Evolutionary conservation across 495 filamentous ascomycete genomes (phyloP).

Genomic region (Usnea hakonensis): DNA sequence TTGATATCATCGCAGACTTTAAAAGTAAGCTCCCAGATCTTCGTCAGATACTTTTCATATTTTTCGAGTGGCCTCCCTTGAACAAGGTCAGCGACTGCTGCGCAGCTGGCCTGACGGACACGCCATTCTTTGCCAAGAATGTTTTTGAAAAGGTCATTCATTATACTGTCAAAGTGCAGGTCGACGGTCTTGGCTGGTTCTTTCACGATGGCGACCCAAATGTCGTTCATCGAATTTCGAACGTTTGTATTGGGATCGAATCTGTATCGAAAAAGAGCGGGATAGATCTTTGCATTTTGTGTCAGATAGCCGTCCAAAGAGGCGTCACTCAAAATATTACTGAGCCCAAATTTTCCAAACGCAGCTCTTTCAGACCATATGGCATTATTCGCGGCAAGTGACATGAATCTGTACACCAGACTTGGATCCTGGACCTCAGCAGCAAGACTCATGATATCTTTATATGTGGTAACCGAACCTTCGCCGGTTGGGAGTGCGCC

Average conservation of each 20-base stretch:
- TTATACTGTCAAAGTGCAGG: slow-evolving; percentile 72
- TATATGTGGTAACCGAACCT: slow-evolving; percentile 87
- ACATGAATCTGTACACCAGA: slow-evolving; percentile 96
- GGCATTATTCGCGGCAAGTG: slow-evolving; percentile 83
- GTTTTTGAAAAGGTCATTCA: slow-evolving; percentile 74
- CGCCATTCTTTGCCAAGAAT: slow-evolving; percentile 90
- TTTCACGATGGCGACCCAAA: slow-evolving; percentile 89
- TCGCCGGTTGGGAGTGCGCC: slow-evolving; percentile 87
- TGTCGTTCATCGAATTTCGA: slow-evolving; percentile 89
- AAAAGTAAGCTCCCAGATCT: slow-evolving; percentile 76
- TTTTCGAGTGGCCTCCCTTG: slow-evolving; percentile 64
- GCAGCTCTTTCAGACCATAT: slow-evolving; percentile 93
- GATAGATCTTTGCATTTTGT: slow-evolving; percentile 84
- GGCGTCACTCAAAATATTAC: slow-evolving; percentile 81
- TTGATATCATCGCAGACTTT: slow-evolving; percentile 90
- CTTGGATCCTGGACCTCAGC: slow-evolving; percentile 91
- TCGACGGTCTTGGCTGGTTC: slow-evolving; percentile 67
- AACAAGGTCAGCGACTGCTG: slow-evolving; percentile 79
- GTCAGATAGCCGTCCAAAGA: slow-evolving; percentile 62
- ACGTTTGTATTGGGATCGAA: slow-evolving; percentile 94
- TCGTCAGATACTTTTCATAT: slow-evolving; percentile 74
- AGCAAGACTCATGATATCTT: slow-evolving; percentile 87
- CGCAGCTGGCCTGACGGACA: slow-evolving; percentile 81
- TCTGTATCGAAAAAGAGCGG: slow-evolving; percentile 86
- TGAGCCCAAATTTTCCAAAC: slow-evolving; percentile 88